Evolutionary conservation across 495 filamentous ascomycete genomes (phyloP), one percentile per base, ranked within the genome.

Genomic region (Aspergillus saccharolyticus): DNA sequence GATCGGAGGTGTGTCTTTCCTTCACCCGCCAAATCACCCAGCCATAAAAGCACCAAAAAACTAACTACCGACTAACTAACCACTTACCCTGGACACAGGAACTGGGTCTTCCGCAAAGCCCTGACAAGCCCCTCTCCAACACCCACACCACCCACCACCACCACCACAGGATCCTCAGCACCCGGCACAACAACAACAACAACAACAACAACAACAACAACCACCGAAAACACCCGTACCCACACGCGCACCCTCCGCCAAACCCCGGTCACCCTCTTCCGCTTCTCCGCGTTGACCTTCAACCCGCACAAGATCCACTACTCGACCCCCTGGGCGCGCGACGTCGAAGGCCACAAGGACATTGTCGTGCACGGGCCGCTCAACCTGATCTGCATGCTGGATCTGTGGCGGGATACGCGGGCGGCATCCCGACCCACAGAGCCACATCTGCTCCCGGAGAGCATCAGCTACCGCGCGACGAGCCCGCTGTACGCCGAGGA

Each of bases 281-380:
- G 86, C 4, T 90, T 89, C 73, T 86, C 83, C 0, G 87, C 87
- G 0, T 67, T 90, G 20, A 89, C 86, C 3, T 89, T 87, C 67
- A 89, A 89, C 57, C 82, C 77, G 0, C 87, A 89, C 62, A 87
- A 83, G 66, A 89, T 89, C 43, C 86, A 89, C 63, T 89, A 87
- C 64, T 84, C 83, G 39, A 66, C 72, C 3, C 70, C 76, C 4
- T 87, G 83, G 83, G 79, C 78, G 15, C 70, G 74, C 3, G 70
- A 79, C 15, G 74, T 85, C 16, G 85, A 88, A 55, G 82, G 82
- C 0, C 84, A 87, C 57, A 74, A 71, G 25, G 76, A 78, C 55
- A 63, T 83, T 12, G 83, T 87, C 4, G 84, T 87, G 16, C 85
- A 87, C 62, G 84, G 83, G 0, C 84, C 83, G 3, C 59, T 87